These are phyloP conservation scores for Ceriops zippeliana DNA, from an alignment of 345 rosid genomes.

Conservation along the genomic window DNA sequence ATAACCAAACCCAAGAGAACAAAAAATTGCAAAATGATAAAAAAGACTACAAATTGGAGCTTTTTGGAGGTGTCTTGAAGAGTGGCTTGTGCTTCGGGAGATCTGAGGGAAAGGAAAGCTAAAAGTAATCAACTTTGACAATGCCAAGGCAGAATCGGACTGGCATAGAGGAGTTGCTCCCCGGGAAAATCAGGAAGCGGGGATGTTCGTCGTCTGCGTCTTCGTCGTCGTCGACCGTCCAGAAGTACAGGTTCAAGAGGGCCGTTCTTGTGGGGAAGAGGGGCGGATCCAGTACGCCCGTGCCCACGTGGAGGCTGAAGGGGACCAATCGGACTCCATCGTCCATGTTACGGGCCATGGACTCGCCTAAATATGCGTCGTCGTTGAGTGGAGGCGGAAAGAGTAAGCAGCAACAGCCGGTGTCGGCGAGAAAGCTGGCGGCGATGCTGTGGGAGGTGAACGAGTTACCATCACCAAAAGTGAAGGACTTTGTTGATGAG, in stretches of 20 bases:
- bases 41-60: neutral
- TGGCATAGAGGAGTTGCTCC: conserved; percentile 54
- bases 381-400: conserved; percentile 41
- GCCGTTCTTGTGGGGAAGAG: conserved; percentile 77
- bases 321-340: conserved; percentile 58
- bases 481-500: conserved; percentile 41
- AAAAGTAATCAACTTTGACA: conserved; percentile 7
- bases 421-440: conserved; percentile 91
- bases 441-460: conserved; percentile 98
- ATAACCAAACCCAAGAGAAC: neutral
- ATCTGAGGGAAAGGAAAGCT: neutral
- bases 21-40: too few species aligned
- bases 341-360: conserved; percentile 41
- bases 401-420: conserved; percentile 52
- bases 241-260: conserved; percentile 74
- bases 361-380: conserved; percentile 51
- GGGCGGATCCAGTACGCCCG: conserved; percentile 86
- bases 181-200: conserved; percentile 85
- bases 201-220: conserved; percentile 85
- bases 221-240: conserved; percentile 72
- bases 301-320: conserved; percentile 82
- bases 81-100: neutral
- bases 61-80: neutral
- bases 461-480: conserved; percentile 75
- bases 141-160: conserved; percentile 67